Conservation (phyloP, 2,329 filamentous ascomycete genomes). For the Phyllosticta citribraziliensis region DNA sequence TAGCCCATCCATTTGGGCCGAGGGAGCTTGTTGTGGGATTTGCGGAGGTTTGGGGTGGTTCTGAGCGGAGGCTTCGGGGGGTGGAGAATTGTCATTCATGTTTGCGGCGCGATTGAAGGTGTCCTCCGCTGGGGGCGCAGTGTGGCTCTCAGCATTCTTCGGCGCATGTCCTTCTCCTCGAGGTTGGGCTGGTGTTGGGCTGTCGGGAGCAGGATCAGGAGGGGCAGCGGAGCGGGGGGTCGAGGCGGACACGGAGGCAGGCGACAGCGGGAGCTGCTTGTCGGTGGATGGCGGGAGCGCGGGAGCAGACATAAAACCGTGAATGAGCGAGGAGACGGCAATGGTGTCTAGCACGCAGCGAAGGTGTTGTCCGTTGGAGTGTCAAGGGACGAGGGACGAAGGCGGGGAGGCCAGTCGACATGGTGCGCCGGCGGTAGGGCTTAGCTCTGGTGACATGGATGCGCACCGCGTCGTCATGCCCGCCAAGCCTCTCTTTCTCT, state of each 20-base stretch:
- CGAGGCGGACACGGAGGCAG: neutral
- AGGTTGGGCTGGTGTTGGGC: neutral
- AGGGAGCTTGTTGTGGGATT: neutral
- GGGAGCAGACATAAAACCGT: neutral
- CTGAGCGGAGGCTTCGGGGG: neutral
- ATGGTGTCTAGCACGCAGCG: neutral
- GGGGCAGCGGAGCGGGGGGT: neutral
- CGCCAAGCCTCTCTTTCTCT: neutral
- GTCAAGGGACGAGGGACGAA: neutral
- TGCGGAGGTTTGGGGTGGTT: neutral
- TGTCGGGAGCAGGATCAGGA: neutral
- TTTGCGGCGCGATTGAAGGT: neutral
- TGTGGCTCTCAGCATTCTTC: neutral
- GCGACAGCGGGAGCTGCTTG: neutral
- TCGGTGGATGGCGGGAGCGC: neutral
- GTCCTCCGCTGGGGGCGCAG: neutral
- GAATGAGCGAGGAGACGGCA: neutral
- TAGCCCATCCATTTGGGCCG: neutral
- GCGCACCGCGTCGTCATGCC: constrained; percentile 4
- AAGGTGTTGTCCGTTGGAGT: neutral
- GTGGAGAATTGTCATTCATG: neutral
- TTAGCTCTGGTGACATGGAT: neutral
- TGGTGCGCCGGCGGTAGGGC: neutral
- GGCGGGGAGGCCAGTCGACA: neutral
- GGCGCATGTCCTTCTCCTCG: neutral